These are phyloP conservation scores for Phellopilus nigrolimitatus DNA, from an alignment of 1,284 basidiomycete species.

Conservation along the genomic window DNA sequence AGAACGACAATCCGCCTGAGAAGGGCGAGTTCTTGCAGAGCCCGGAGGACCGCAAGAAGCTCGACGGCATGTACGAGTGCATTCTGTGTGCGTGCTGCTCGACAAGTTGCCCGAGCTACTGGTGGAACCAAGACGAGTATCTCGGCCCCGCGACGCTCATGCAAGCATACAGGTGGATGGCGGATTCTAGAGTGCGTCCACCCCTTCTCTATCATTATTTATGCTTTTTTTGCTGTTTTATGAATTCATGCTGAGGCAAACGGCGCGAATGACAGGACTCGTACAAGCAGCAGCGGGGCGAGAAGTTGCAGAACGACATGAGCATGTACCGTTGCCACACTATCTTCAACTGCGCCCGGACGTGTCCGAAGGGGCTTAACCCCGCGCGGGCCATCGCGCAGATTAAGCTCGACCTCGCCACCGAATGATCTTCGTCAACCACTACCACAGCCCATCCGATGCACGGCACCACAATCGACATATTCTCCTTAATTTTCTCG, in stretches of 20 bases:
- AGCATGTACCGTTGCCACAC: conserved; percentile 93
- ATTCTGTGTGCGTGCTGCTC: conserved; percentile 95
- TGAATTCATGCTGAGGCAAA: not conserved
- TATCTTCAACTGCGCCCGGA: conserved; percentile 93
- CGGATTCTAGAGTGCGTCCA: conserved; percentile 79
- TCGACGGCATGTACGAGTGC: conserved; percentile 97
- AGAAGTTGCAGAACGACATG: conserved; percentile 92
- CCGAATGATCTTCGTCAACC: conserved; percentile 62
- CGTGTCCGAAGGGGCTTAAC: conserved; percentile 95
- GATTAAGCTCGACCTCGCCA: conserved; percentile 86
- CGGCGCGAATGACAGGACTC: conserved; percentile 52
- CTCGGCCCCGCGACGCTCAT: conserved; percentile 95
- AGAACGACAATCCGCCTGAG: conserved; percentile 87
- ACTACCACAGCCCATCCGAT: too few relatives aligned
- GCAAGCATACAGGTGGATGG: conserved; percentile 97
- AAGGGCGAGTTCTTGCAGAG: conserved; percentile 86
- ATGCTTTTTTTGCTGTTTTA: too few relatives aligned
- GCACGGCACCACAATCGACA: too few relatives aligned
- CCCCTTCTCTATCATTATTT: conserved; percentile 6
- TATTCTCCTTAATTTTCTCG: too few relatives aligned
- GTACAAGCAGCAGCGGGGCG: conserved; percentile 79
- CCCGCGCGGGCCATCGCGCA: conserved; percentile 83
- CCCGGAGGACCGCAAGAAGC: conserved; percentile 88
- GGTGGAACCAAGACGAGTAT: conserved; percentile 99
- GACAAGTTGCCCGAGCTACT: conserved; percentile 93